Evolutionary conservation across 73 alveolate species (phyloP).

Genomic region (Tetrahymena thermophila): DNA sequence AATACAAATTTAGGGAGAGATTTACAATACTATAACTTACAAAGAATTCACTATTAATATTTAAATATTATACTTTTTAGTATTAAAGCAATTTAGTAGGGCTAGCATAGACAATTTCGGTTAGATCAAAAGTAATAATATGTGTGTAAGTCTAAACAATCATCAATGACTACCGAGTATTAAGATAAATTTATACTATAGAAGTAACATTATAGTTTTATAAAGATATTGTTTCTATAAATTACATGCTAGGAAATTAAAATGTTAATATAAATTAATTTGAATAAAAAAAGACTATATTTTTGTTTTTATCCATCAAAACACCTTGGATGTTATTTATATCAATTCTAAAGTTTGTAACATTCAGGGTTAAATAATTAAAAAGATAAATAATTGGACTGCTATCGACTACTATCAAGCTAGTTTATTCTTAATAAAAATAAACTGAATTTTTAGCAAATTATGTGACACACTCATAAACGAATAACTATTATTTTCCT

Average conservation of each 20-base stretch:
- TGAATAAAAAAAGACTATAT: background rate
- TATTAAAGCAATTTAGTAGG: background rate
- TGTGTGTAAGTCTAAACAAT: background rate
- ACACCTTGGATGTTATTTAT: background rate
- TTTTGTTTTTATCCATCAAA: background rate
- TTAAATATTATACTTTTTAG: too few relatives aligned
- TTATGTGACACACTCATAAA: background rate
- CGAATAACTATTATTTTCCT: background rate
- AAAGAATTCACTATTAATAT: background rate
- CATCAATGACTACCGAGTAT: background rate
- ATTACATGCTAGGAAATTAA: background rate
- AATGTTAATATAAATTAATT: background rate
- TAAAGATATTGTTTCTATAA: background rate
- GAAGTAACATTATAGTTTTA: background rate
- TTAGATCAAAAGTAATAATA: background rate
- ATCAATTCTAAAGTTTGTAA: too few relatives aligned
- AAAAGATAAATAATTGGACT: background rate
- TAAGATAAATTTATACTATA: too few relatives aligned
- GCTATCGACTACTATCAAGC: background rate
- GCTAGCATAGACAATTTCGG: background rate
- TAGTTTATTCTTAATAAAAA: background rate
- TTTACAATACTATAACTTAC: background rate
- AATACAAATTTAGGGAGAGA: background rate
- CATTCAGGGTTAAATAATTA: background rate
- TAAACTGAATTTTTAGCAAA: background rate